These are phyloP conservation scores for Panaeolus papilionaceus DNA, from an alignment of 768 basidiomycete species.

Conservation along the genomic window DNA sequence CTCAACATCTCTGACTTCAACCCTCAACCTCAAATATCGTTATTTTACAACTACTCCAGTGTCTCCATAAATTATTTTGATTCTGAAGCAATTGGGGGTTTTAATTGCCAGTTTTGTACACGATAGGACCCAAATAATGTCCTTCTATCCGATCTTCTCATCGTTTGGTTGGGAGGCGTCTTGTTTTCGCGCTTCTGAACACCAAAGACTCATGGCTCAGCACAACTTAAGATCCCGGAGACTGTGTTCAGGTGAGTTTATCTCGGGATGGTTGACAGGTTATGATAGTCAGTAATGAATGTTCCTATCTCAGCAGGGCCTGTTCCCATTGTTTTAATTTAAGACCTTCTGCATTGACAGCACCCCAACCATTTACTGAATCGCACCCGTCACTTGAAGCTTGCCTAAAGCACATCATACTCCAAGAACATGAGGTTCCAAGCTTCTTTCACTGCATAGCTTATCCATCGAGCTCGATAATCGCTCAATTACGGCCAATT, in stretches of 20 bases:
- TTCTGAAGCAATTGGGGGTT: not conserved
- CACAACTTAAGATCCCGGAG: not conserved
- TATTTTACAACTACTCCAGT: not conserved
- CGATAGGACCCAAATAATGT: no score
- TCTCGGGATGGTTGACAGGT: not conserved
- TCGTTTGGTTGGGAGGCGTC: no score
- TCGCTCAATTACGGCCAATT: no score
- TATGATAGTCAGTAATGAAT: not conserved
- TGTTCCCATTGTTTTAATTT: not conserved
- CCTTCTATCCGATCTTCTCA: no score
- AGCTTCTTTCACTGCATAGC: not conserved
- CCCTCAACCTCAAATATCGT: not conserved
- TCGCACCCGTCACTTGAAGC: not conserved
- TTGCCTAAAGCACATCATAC: no score
- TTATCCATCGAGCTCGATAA: not conserved
- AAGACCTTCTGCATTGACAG: not conserved
- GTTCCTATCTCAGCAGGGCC: not conserved
- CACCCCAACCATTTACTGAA: not conserved
- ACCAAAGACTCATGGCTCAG: no score
- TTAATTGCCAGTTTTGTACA: not conserved
- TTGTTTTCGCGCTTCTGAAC: no score
- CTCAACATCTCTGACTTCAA: not conserved
- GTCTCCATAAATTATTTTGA: no score
- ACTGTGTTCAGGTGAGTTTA: constrained; percentile 5
- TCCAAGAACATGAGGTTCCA: not conserved